phyloP scores from a whole-genome alignment of 768 basidiomycete species.

The Podaxis sp. region DNA sequence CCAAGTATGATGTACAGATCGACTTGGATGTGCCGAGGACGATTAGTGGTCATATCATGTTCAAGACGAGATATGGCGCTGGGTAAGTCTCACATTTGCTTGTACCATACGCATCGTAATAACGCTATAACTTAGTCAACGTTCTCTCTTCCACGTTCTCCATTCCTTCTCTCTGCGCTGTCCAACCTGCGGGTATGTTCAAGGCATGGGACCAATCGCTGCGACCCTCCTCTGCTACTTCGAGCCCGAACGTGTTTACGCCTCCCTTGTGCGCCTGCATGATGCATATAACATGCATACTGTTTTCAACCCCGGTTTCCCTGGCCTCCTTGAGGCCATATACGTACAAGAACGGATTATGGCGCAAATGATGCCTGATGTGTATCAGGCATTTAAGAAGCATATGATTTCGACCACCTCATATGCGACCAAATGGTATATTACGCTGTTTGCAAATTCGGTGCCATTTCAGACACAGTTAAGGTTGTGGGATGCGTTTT shows the following conservation, averaged over 20 bases:
- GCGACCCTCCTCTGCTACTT: conserved; percentile 94
- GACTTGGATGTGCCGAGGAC: conserved; percentile 97
- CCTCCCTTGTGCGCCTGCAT: conserved; percentile 83
- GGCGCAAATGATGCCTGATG: conserved; percentile 84
- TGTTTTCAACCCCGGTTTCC: conserved; percentile 93
- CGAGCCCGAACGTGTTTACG: conserved; percentile 85
- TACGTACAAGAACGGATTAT: conserved; percentile 92
- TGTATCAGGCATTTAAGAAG: conserved; percentile 81
- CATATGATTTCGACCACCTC: conserved; percentile 91
- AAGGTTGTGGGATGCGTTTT: conserved; percentile 91
- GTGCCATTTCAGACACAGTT: conserved; percentile 95
- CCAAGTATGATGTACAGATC: conserved; percentile 92
- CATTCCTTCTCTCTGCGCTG: conserved; percentile 91
- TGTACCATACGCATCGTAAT: background rate
- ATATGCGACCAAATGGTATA: conserved; percentile 99
- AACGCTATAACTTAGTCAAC: conserved; percentile 56
- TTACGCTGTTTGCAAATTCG: conserved; percentile 93
- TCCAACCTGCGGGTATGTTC: conserved; percentile 87
- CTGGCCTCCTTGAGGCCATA: conserved; percentile 92
- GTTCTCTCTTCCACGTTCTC: conserved; percentile 91
- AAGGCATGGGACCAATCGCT: conserved; percentile 98
- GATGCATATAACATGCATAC: conserved; percentile 84
- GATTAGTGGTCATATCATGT: conserved; percentile 92
- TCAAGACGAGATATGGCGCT: conserved; percentile 91
- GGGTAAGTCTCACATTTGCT: conserved; percentile 58